Base-by-base conservation (phyloP, 306 rosid genomes). In the Sicyos baderoa region DNA sequence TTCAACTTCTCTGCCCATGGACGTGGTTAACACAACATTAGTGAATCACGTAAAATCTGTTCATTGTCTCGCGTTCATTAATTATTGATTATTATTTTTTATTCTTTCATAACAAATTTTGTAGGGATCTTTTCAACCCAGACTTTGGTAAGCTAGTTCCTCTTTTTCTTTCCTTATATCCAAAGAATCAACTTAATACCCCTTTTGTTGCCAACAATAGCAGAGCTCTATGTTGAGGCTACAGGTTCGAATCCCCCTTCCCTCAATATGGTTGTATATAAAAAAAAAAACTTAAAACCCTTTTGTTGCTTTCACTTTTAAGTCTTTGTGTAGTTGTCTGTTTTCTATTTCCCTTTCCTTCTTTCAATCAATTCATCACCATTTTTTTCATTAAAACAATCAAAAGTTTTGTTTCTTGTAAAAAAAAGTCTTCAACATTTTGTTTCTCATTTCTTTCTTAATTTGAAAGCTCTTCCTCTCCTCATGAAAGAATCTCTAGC, bases 91-190 rank as follows among this genome's bases (percentile, higher is more conserved):
- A 4, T 32, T 32, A 32, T 32, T 32, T 32, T 2, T 5, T 3
- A 32, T 32, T 32, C 5, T 32, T 32, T 51, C 19, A 3, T 25
- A 25, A 25, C 29, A 25, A 25, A 1, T 25, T 25, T 25, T 3
- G 0, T 51, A 5, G 19, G 17, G 19, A 7, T 18, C 19, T 51
- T 51, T 16, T 51, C 54, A 18, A 17, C 57, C 7, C 3, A n/a
- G n/a, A n/a, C n/a, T n/a, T n/a, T n/a, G n/a, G n/a, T n/a, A 23
- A 56, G 61, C 61, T 56, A 56, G 35, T 12, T 54, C 60, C 60
- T 21, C 27, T 9, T 54, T 32, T 54, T 37, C 29, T 32, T 32
- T 4, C 15, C 29, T 8, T 8, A 0, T 54, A 54, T 10, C 58
- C 58, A 54, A 54, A 54, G 58, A 54, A 1, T 54, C 29, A 19